Evolutionary conservation across 2,329 filamentous ascomycete genomes (phyloP).

Genomic region (Paracoccidioides lutzii): DNA sequence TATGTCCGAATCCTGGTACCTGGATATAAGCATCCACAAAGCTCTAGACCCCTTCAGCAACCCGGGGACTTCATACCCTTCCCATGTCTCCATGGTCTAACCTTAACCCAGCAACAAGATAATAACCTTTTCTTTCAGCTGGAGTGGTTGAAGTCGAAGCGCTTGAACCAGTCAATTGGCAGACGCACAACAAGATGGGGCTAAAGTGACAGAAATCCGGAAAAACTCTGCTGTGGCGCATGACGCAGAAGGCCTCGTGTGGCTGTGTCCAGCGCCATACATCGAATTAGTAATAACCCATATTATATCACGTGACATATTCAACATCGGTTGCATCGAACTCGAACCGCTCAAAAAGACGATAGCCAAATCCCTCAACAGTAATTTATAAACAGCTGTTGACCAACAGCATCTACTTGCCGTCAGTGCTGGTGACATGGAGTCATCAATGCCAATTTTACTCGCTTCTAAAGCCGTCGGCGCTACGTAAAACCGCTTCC

Average conservation of each 20-base stretch:
- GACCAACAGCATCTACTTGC: background rate
- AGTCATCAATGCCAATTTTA: background rate
- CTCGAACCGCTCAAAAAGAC: background rate
- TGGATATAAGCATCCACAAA: no score
- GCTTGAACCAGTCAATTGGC: no score
- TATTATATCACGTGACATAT: background rate
- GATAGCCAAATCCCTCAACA: background rate
- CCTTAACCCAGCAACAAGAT: no score
- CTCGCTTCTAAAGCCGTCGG: background rate
- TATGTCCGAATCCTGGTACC: no score
- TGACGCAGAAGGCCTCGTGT: conserved; percentile 19
- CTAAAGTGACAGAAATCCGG: background rate
- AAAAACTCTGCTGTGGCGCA: background rate
- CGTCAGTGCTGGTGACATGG: background rate
- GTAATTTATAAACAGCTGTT: background rate
- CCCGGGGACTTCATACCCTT: no score
- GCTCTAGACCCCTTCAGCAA: no score
- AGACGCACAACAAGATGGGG: background rate
- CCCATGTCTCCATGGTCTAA: no score
- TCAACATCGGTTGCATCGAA: background rate
- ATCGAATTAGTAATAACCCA: background rate
- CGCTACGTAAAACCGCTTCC: background rate
- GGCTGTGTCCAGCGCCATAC: conserved; percentile 15
- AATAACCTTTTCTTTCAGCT: no score
- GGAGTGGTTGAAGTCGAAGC: background rate